Evolutionary conservation across 371 early-diverging fungal species (phyloP), one percentile per base, ranked within the genome.

Genomic region (Mortierella sp.): DNA sequence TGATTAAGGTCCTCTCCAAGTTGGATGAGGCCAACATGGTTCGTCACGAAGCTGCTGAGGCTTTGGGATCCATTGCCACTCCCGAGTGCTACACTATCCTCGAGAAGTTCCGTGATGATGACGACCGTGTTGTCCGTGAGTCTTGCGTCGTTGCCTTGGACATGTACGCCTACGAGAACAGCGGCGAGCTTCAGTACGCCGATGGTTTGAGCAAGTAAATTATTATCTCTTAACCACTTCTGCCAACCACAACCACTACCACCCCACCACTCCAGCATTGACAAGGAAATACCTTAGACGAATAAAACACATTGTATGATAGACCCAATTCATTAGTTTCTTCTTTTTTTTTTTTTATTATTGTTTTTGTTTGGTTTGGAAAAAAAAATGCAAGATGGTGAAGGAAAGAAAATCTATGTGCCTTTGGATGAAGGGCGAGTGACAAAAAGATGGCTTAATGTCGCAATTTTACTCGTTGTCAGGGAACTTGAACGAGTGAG

Each of bases 21-120:
- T 78, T 90, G 29, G 83, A 89, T 21, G 99, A 99, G 89, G 94
- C 92, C 32, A 91, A 95, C 76, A 99, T 99, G 99, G 99, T 99
- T 11, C 95, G 99, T 48, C 99, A 99, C 87, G 99, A 99, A 90
- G 96, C 97, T 76, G 99, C 99, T 38, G 99, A 99, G 91, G 99
- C 99, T 10, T 90, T 99, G 72, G 99, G 99, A n/a, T 97, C 98
- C 4, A 98, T 99, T 87, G 99, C 98, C 49, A 97, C 96, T 6
- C 94, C 96, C 48, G 98, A 99, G 88, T 95, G 95, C 60, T 88
- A 97, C 58, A 91, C 92, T 18, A 92, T 94, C 27, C 91, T 99
- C 63, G 84, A 93, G 71, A 82, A 93, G 81, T 98, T 93, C 86
- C 89, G 91, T 71, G 80, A 95, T 10, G 97, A 97, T 84, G 79